Base-by-base conservation (phyloP, 805 yeast species). In the Suhomyces prunicola region DNA sequence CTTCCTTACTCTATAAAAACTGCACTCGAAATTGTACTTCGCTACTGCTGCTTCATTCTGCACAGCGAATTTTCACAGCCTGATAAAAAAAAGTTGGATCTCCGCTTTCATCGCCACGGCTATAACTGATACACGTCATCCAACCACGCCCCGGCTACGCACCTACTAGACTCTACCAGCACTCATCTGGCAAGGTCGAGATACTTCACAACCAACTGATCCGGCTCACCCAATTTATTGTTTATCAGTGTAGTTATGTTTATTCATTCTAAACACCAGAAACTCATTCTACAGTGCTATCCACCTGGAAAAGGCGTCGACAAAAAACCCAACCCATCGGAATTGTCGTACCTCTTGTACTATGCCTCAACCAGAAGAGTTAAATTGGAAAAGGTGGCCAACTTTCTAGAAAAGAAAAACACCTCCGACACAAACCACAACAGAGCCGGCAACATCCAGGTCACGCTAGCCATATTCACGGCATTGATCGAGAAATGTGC, bases 291-390 rank as follows among this genome's bases (percentile, higher is more conserved):
- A 49, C 96, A 90, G 68, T 94, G 98, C 74, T 93, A 93, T 68
- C 98, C 97, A 5, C 82, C 94, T 1, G 97, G 97, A 1, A 80
- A 90, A 55, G 86, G 85, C 6, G 80, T 81, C 5, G 98, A 92
- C 64, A 92, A 92, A 72, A 86, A 87, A 62, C 96, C 99, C 13
- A 92, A 93, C 67, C 84, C 96, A 2, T 90, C 96, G 19, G 98
- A 94, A 67, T 78, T 96, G 46, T 87, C 96, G 54, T 90, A 91
- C 65, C 77, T 93, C 59, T 72, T 93, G 31, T 93, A 88, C 74
- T 93, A 93, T 68, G 97, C 96, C 19, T 85, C 96, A 41, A 87
- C 97, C 4, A 78, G 97, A 61, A 78, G 97, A 51, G 86, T 90
- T 31, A 93, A 94, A 67, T 76, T 94, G 57, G 94, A 89, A 60